These are phyloP conservation scores for Tuber microsphaerosporum DNA, from an alignment of 495 filamentous ascomycete species.

Conservation along the genomic window DNA sequence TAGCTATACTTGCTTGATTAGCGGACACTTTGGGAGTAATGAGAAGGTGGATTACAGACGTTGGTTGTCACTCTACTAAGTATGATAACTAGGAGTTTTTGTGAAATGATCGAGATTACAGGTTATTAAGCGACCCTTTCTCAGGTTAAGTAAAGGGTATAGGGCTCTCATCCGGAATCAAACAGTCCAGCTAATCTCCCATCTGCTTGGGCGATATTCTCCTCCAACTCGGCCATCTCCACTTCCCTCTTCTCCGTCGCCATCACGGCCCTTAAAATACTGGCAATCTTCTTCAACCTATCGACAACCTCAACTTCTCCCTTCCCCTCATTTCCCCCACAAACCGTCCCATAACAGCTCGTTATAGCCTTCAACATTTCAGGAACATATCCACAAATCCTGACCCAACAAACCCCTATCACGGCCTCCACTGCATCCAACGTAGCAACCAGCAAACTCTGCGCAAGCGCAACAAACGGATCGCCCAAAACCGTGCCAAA, in stretches of 20 bases:
- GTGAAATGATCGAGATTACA: neutral
- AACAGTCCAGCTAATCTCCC: constrained; percentile 20
- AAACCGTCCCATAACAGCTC: constrained; percentile 60
- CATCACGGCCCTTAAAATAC: constrained; percentile 19
- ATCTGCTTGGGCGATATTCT: constrained; percentile 11
- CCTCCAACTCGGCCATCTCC: constrained; percentile 14
- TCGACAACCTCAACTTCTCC: constrained; percentile 8
- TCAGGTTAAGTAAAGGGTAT: neutral
- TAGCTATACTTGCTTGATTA: neutral
- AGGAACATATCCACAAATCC: constrained; percentile 57
- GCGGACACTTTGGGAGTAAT: neutral
- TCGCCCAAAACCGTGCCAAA: constrained; percentile 59
- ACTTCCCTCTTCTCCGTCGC: constrained; percentile 6
- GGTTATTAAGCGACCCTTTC: neutral
- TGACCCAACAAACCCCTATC: constrained; percentile 66
- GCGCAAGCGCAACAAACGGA: constrained; percentile 59
- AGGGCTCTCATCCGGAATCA: neutral
- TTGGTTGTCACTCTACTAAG: neutral
- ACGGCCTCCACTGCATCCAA: constrained; percentile 52
- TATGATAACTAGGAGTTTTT: neutral
- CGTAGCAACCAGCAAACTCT: constrained; percentile 52
- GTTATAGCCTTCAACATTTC: constrained; percentile 61
- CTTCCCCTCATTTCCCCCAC: constrained; percentile 42
- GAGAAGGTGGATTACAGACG: neutral
- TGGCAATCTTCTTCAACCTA: constrained; percentile 14